Base-by-base conservation (phyloP, 805 yeast genomes). In the Candida ponderosae region DNA sequence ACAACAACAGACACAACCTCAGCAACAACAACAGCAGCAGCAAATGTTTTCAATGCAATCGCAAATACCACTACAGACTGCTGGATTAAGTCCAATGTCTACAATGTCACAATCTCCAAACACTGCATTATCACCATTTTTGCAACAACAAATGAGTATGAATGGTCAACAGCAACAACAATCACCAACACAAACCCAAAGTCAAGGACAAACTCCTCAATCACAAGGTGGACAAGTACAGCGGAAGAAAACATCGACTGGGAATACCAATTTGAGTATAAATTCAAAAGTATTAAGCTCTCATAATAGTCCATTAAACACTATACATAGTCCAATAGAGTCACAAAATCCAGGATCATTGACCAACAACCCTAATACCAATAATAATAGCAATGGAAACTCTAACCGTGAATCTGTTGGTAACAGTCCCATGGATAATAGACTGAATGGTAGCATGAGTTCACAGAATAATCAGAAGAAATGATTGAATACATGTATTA, bases 21-120 rank as follows among this genome's bases (percentile, higher is more conserved):
- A 29, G 16, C 32, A 17, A 16, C 40, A 33, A 21, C 33, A 34
- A 33, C 37, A 35, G 14, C 37, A 39, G 15, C 35, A 29, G 18
- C 32, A 29, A 20, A 18, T 19, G 17, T 35, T 29, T 16, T 40
- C 42, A 18, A 34, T 40, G n/a, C 32, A 37, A 14, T 47, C 50
- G 21, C 34, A 37, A 6, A 33, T 19, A 17, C 38, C 42, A 6
- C 45, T 47, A 21, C 33, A 40, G 28, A 37, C 41, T 4, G 27
- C 31, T 15, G 34, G 38, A 9, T 44, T 39, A 17, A 40, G 40
- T 13, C 46, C 45, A 19, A 45, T 39, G 18, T 19, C 39, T 6
- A 45, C 53, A 16, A 45, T 43, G n/a, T 46, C 55, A 3, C 47
- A 47, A 15, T 44, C 55, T 4, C 55, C 53, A 21, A 33, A 37